Conservation (phyloP, 768 basidiomycete genomes). For the Russula lepida region DNA sequence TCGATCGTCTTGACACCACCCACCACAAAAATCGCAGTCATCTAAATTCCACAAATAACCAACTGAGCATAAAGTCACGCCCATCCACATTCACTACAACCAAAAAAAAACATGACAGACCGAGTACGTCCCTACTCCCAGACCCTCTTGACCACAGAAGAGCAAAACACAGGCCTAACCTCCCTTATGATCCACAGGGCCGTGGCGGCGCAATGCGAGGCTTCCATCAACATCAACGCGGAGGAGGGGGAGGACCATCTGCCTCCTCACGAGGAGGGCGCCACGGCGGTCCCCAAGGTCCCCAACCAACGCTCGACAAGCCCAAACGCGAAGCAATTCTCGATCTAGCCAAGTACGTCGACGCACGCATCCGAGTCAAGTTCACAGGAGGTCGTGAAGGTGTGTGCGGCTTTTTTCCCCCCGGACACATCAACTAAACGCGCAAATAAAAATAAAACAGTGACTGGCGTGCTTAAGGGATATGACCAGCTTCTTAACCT, state of each 20-base stretch:
- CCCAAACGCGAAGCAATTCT: slow-evolving; percentile 92
- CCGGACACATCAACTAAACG: background rate
- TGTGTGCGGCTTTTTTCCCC: slow-evolving; percentile 26
- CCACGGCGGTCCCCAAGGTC: slow-evolving; percentile 42
- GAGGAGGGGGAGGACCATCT: slow-evolving; percentile 30
- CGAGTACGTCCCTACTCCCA: slow-evolving; percentile 37
- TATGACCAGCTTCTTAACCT: slow-evolving; percentile 95
- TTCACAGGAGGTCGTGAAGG: slow-evolving; percentile 98
- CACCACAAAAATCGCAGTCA: background rate
- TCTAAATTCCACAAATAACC: background rate
- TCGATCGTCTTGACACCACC: background rate
- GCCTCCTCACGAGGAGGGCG: slow-evolving; percentile 23
- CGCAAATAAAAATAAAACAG: slow-evolving; percentile 32
- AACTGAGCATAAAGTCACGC: background rate
- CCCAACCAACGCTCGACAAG: slow-evolving; percentile 53
- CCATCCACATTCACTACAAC: no score
- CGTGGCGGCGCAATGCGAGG: slow-evolving; percentile 52
- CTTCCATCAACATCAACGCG: slow-evolving; percentile 27
- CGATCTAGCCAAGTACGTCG: slow-evolving; percentile 89
- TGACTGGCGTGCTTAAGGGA: slow-evolving; percentile 88
- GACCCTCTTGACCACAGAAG: no score
- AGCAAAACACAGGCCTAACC: background rate
- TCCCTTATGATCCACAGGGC: slow-evolving; percentile 40
- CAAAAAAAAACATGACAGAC: slow-evolving; percentile 41
- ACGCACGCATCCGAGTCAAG: slow-evolving; percentile 88